phyloP scores from a whole-genome alignment of 148 eudicot species.

The Silene conica region DNA sequence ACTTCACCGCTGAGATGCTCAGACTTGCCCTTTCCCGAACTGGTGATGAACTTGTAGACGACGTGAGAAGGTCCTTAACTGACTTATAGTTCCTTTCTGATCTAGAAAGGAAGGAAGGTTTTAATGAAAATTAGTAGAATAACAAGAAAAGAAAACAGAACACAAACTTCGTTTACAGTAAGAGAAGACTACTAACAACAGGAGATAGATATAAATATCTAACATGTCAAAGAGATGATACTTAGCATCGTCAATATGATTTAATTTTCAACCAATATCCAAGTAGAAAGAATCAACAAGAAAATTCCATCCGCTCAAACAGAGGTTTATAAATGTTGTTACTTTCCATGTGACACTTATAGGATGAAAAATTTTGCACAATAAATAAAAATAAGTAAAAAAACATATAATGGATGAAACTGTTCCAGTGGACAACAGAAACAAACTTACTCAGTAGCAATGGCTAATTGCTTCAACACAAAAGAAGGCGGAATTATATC shows the following conservation, averaged over 20 bases:
- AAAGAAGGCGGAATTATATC: conserved; percentile 61
- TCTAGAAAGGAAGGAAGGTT: conserved; percentile 31
- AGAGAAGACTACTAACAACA: not conserved
- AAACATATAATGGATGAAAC: not conserved
- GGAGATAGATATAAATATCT: not conserved
- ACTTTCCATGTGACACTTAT: not conserved
- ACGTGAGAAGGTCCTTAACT: conserved; percentile 61
- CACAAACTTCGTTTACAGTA: not conserved
- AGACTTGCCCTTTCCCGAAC: conserved; percentile 71
- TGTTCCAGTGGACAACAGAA: not conserved
- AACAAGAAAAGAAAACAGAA: not conserved
- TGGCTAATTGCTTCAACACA: conserved; percentile 61
- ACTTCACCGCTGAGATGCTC: conserved; percentile 70
- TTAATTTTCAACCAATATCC: not conserved
- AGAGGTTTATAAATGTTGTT: not conserved
- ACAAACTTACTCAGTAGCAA: conserved; percentile 76
- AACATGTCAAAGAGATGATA: not conserved
- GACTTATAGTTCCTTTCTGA: conserved; percentile 57
- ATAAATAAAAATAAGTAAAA: not conserved
- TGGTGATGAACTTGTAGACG: conserved; percentile 75
- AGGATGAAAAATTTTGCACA: not conserved
- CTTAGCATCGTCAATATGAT: not conserved
- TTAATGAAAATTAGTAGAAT: not conserved
- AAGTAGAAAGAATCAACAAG: not conserved
- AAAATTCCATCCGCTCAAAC: not conserved